Percentiles rank a stretch among this genome's conserved stretches.
Evolutionary conservation across 2,329 filamentous ascomycete species (phyloP).

Genomic region (Whalleya microplaca): DNA sequence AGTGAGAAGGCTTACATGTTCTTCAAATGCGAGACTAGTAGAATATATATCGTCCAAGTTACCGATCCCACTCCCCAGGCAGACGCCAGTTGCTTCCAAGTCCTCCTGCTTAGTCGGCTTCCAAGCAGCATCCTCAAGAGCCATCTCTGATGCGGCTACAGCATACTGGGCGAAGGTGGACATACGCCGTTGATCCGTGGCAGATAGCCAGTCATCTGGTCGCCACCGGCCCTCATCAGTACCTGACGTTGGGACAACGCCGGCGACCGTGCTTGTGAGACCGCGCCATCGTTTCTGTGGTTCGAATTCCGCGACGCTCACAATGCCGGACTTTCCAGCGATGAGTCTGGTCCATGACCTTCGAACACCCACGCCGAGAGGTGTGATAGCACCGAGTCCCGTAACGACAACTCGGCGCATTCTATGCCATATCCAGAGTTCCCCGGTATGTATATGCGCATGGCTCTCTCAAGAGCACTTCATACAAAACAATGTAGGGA

Average conservation of each 20-base stretch:
- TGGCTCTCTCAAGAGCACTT: background rate
- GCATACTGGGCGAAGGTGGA: conserved; percentile 93
- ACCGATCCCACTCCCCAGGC: conserved; percentile 92
- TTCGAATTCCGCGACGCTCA: conserved; percentile 67
- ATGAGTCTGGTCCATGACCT: conserved; percentile 82
- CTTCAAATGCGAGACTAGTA: conserved; percentile 76
- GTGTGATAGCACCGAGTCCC: conserved; percentile 80
- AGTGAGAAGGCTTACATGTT: conserved; percentile 59
- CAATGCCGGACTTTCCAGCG: conserved; percentile 78
- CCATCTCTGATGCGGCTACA: conserved; percentile 83
- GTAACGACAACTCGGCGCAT: conserved; percentile 82
- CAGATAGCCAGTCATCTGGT: conserved; percentile 56
- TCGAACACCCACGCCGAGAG: conserved; percentile 78
- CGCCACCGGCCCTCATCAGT: conserved; percentile 50
- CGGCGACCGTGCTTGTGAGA: conserved; percentile 84
- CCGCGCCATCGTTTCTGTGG: conserved; percentile 64
- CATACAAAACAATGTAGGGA: background rate
- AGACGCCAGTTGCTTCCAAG: conserved; percentile 81
- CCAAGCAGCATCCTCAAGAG: conserved; percentile 82
- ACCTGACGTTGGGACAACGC: conserved; percentile 69
- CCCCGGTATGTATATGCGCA: conserved; percentile 1
- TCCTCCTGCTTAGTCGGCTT: conserved; percentile 62
- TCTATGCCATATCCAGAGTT: conserved; percentile 44
- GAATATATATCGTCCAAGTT: conserved; percentile 90
- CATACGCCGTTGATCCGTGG: conserved; percentile 72